phyloP scores from a whole-genome alignment of 768 basidiomycete species.

The Scleroderma citrinum region DNA sequence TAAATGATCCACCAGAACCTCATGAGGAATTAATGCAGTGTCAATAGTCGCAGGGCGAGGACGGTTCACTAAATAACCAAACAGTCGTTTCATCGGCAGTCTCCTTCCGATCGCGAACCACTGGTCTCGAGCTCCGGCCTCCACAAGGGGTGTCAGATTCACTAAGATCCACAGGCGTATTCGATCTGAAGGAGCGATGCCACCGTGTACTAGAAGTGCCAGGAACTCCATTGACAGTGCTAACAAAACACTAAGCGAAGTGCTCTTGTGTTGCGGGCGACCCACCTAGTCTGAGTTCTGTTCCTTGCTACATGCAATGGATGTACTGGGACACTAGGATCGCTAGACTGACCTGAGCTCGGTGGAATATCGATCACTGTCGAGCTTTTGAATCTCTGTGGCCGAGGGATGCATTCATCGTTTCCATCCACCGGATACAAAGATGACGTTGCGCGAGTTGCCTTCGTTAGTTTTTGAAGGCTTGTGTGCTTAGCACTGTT shows the following conservation, averaged over 20 bases:
- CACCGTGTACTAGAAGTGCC: constrained; percentile 9
- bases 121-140: constrained; percentile 7
- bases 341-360: neutral
- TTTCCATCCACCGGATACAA: constrained; percentile 6
- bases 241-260: neutral
- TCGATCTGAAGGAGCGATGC: constrained; percentile 8
- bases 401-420: constrained; percentile 24
- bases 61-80: constrained; percentile 14
- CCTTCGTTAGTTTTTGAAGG: neutral
- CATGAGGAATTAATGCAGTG: too few relatives aligned
- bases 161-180: neutral
- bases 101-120: constrained; percentile 2
- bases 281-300: constrained; percentile 11
- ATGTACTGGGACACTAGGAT: neutral
- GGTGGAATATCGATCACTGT: neutral
- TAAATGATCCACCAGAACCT: too few relatives aligned
- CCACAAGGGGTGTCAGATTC: constrained; percentile 16
- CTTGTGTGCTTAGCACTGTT: neutral
- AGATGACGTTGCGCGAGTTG: neutral
- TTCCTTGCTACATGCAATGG: constrained; percentile 19
- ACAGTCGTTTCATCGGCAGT: neutral
- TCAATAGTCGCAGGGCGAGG: neutral
- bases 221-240: neutral
- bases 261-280: neutral
- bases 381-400: constrained; percentile 3